These are phyloP conservation scores for Wickerhamiella bombiphila DNA, from an alignment of 805 yeast species.

Conservation along the genomic window DNA sequence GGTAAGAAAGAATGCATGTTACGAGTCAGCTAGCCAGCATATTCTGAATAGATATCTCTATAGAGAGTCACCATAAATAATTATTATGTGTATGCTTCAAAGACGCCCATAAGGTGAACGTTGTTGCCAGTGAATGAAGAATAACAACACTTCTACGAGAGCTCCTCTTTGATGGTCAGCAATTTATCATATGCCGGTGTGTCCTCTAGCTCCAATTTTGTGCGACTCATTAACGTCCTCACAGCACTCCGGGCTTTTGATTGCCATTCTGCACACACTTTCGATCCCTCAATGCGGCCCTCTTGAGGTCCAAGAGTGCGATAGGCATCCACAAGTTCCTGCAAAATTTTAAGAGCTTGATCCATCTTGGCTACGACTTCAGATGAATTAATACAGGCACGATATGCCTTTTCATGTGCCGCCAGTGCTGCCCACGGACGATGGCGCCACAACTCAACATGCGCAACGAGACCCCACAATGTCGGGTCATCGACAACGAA, in stretches of 20 bases:
- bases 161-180: not conserved
- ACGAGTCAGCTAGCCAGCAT: no score
- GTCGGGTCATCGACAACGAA: constrained; percentile 52
- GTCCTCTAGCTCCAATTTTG: constrained; percentile 27
- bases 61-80: no score
- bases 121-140: no score
- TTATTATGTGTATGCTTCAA: no score
- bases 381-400: constrained; percentile 53
- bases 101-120: no score
- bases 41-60: no score
- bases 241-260: constrained; percentile 63
- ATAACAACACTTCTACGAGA: no score
- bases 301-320: constrained; percentile 66
- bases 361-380: constrained; percentile 36
- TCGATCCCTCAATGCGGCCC: constrained; percentile 49
- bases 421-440: constrained; percentile 81
- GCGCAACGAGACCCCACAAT: constrained; percentile 72
- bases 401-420: constrained; percentile 72
- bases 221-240: constrained; percentile 64
- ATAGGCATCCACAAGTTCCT: constrained; percentile 71
- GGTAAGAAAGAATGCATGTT: no score
- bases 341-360: constrained; percentile 63
- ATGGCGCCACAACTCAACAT: constrained; percentile 73
- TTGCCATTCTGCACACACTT: constrained; percentile 89
- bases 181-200: not conserved